Conservation (phyloP, 495 filamentous ascomycete genomes). For the Penicillium manginii region DNA sequence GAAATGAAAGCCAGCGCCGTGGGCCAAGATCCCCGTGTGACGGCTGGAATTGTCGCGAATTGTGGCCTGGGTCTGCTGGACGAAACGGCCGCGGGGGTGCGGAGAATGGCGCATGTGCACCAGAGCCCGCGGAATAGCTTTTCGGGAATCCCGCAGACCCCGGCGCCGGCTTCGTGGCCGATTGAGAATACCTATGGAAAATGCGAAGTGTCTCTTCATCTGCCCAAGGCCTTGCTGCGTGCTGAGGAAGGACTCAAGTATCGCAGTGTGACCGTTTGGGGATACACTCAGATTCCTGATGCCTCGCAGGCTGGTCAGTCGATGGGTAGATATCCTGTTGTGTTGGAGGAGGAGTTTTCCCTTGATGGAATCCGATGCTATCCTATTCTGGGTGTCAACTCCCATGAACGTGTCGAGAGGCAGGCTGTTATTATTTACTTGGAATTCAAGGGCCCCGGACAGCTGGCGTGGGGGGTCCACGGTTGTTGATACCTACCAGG, state of each 20-base stretch:
- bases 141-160: constrained; percentile 21
- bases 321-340: constrained; percentile 33
- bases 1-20: constrained; percentile 34
- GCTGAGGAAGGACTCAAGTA: constrained; percentile 47
- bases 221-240: constrained; percentile 48
- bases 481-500: constrained; percentile 48
- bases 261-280: constrained; percentile 46
- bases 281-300: constrained; percentile 27
- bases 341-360: constrained; percentile 49
- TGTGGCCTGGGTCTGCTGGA: constrained; percentile 44
- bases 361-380: constrained; percentile 50
- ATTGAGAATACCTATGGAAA: constrained; percentile 41
- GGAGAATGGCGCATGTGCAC: constrained; percentile 44
- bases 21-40: constrained; percentile 43
- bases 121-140: constrained; percentile 34
- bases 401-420: constrained; percentile 61
- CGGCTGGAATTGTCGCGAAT: constrained; percentile 43
- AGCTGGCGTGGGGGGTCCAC: constrained; percentile 46
- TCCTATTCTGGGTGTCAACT: constrained; percentile 60
- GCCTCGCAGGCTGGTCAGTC: constrained; percentile 19
- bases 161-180: constrained; percentile 16
- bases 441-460: constrained; percentile 47
- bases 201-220: constrained; percentile 45
- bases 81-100: constrained; percentile 47
- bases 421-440: constrained; percentile 58